Evolutionary conservation across 768 basidiomycete species (phyloP).

Genomic region (Tremella yokohamensis): DNA sequence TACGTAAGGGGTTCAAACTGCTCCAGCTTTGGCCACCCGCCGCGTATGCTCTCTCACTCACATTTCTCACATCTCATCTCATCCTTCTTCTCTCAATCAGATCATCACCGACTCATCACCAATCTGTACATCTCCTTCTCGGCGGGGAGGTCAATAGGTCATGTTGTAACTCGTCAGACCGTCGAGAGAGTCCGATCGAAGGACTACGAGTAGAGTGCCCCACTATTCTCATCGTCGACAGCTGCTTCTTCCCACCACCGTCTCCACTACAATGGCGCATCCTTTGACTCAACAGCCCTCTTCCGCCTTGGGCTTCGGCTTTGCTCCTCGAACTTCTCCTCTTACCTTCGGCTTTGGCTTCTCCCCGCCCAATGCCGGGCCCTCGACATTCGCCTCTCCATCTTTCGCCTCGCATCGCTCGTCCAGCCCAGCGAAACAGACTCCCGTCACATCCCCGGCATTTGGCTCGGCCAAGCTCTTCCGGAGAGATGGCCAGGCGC

Average conservation of each 20-base stretch:
- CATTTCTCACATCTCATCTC: background rate
- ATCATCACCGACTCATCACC: slow-evolving; percentile 1
- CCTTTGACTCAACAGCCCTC: slow-evolving; percentile 43
- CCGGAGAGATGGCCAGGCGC: too few relatives aligned
- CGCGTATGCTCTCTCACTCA: too few relatives aligned
- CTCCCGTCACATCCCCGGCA: too few relatives aligned
- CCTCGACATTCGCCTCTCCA: slow-evolving; percentile 8
- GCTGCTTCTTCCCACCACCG: background rate
- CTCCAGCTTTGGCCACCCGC: too few relatives aligned
- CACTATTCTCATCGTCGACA: too few relatives aligned
- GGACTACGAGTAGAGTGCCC: too few relatives aligned
- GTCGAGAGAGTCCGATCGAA: too few relatives aligned
- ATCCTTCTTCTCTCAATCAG: slow-evolving; percentile 3
- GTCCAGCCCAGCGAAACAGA: too few relatives aligned
- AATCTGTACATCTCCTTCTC: background rate
- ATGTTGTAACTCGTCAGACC: too few relatives aligned
- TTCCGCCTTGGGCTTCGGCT: slow-evolving; percentile 35
- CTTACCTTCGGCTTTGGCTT: slow-evolving; percentile 38
- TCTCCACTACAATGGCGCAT: slow-evolving; percentile 33
- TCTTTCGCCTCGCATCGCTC: background rate
- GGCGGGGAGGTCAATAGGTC: too few relatives aligned
- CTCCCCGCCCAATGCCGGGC: slow-evolving; percentile 9
- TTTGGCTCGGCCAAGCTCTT: too few relatives aligned
- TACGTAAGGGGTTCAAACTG: too few relatives aligned
- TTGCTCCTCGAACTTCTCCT: slow-evolving; percentile 35